Evolutionary conservation across 2,329 filamentous ascomycete species (phyloP), one percentile per base, ranked within the genome.

Genomic region (Sclerotinia glacialis): DNA sequence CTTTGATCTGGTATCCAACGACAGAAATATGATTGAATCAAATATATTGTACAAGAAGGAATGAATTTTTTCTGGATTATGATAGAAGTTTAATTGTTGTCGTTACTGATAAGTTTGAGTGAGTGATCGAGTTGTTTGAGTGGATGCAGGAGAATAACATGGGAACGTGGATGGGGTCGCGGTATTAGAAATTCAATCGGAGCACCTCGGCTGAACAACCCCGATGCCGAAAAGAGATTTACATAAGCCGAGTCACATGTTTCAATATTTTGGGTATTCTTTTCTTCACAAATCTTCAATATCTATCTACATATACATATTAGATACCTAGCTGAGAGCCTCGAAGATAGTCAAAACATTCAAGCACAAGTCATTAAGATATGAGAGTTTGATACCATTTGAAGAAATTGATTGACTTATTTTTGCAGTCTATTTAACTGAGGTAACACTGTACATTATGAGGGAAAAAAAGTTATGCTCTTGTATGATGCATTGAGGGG

Each of bases 21-120:
- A 16, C 47, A 40, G 21, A 60, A 53, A 60, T 53, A 55, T 9
- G 52, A 61, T 58, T 52, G 21, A 44, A 18, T n/a, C 5, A 26
- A 53, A 42, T 62, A 18, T 65, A 61, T 65, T 61, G 37, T 65
- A 65, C 64, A 65, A 65, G 55, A 65, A 61, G 18, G 31, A 42
- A 60, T 50, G 23, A 26, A 34, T 31, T 14, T n/a, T 60, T 60
- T n/a, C 4, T 21, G 26, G 37, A 65, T 47, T 60, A 52, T 46
- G n/a, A 46, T 42, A 47, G 28, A 37, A 47, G 56, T 47, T 59
- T 59, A 59, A 47, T 47, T 59, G 56, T 37, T 59, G 44, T 59
- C 21, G 42, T 59, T 23, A 21, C 54, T 58, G 37, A 50, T 49
- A 42, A 21, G 18, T 14, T 54, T n/a, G 26, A 8, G 34, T n/a